These are phyloP conservation scores for Mycena albidolilacea DNA, from an alignment of 768 basidiomycete species.

Conservation along the genomic window DNA sequence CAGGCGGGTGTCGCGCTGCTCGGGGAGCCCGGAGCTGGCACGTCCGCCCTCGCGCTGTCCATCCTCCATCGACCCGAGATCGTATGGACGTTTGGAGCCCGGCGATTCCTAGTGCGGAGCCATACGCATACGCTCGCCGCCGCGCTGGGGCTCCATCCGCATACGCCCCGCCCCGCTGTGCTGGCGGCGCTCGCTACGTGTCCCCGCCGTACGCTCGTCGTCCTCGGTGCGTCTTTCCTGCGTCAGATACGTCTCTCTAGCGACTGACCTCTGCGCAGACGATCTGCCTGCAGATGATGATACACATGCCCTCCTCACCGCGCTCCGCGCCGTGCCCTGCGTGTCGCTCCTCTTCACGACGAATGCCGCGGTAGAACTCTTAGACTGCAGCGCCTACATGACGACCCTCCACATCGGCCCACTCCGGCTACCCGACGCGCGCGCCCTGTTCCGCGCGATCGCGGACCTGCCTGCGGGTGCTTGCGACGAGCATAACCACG, in stretches of 20 bases:
- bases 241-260: not conserved
- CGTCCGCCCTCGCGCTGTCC: slow-evolving; percentile 31
- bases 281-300: not conserved
- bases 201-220: slow-evolving; percentile 21
- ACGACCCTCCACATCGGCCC: slow-evolving; percentile 16
- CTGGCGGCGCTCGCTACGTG: slow-evolving; percentile 8
- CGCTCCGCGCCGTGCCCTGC: slow-evolving; percentile 17
- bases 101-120: slow-evolving; percentile 25
- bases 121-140: slow-evolving; percentile 4
- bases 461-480: slow-evolving; percentile 28
- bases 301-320: slow-evolving; percentile 9
- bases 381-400: not conserved
- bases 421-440: slow-evolving; percentile 28
- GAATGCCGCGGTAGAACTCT: not conserved
- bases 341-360: slow-evolving; percentile 28
- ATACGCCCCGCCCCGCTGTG: not conserved
- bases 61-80: slow-evolving; percentile 29
- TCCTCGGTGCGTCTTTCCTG: slow-evolving; percentile 21
- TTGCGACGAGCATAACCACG: not conserved
- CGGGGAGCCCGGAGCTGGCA: slow-evolving; percentile 27
- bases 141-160: slow-evolving; percentile 9
- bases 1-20: slow-evolving; percentile 10
- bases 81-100: slow-evolving; percentile 6
- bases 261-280: not conserved
- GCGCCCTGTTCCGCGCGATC: slow-evolving; percentile 32